Percentiles rank a stretch among this genome's conserved stretches.
These are phyloP conservation scores for Lycium barbarum DNA, from an alignment of 257 asterid genomes.

Conservation along the genomic window DNA sequence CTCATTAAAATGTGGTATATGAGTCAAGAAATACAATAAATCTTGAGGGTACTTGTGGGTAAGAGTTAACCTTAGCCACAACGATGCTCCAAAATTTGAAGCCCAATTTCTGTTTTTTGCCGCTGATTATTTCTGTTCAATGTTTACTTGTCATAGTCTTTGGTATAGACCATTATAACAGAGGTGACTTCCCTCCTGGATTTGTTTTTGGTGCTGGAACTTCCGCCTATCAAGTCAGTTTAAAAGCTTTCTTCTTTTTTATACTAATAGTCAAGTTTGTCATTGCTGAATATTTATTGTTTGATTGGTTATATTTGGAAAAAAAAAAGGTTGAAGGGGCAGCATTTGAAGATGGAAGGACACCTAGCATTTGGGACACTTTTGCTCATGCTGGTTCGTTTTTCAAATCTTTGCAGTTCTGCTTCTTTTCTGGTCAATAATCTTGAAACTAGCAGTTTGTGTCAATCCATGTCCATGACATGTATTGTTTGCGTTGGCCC, in stretches of 20 bases:
- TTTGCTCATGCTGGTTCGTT: slow-evolving; percentile 37
- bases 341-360: slow-evolving; percentile 50
- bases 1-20: no score
- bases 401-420: background rate
- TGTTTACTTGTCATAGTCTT: slow-evolving; percentile 9
- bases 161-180: slow-evolving; percentile 36
- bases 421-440: background rate
- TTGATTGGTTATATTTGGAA: slow-evolving; percentile 13
- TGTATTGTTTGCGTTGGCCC: background rate
- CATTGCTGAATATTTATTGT: background rate
- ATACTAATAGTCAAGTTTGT: background rate
- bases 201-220: slow-evolving; percentile 63
- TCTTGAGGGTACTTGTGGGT: no score
- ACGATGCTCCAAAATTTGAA: background rate
- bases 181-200: slow-evolving; percentile 54
- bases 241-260: background rate
- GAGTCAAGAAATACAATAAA: no score
- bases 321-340: slow-evolving; percentile 49
- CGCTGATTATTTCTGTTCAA: background rate
- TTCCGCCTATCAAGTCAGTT: slow-evolving; percentile 51
- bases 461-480: no score
- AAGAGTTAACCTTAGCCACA: no score
- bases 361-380: no score
- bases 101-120: background rate
- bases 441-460: background rate